Conservation (phyloP, 2,329 filamentous ascomycete species). For the Diaporthe sp. region DNA sequence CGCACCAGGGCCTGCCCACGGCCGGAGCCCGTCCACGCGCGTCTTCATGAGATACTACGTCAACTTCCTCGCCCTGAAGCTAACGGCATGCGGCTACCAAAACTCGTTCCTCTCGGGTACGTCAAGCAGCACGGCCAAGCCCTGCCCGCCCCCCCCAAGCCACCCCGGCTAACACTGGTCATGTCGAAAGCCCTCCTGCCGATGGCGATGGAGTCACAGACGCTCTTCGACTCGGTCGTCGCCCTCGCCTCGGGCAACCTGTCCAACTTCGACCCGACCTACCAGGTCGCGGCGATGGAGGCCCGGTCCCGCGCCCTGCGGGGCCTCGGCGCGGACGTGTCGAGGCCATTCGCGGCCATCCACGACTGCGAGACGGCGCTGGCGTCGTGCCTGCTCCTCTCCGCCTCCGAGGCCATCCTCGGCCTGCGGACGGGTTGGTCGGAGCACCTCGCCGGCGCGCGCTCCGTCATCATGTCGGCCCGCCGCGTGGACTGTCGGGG, state of each 20-base stretch:
- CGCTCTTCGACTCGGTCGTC: background rate
- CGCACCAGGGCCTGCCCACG: background rate
- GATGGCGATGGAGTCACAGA: slow-evolving; percentile 2
- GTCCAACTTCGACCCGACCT: background rate
- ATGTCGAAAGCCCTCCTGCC: background rate
- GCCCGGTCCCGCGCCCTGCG: background rate
- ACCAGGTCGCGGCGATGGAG: background rate
- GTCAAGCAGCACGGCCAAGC: background rate
- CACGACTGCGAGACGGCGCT: background rate
- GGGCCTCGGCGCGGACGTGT: background rate
- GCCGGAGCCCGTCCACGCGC: background rate
- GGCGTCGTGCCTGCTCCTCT: slow-evolving; percentile 5
- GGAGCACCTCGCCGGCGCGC: background rate
- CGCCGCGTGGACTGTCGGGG: background rate
- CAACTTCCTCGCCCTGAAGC: slow-evolving; percentile 1
- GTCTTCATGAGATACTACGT: slow-evolving; percentile 1
- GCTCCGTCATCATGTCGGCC: background rate
- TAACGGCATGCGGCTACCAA: slow-evolving; percentile 2
- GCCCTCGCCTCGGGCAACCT: slow-evolving; percentile 9
- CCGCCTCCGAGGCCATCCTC: slow-evolving; percentile 6
- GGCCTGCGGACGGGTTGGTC: background rate
- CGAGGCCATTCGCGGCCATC: background rate
- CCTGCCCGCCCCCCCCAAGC: no score
- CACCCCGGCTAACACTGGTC: background rate
- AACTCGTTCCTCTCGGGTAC: background rate